Evolutionary conservation across 768 basidiomycete species (phyloP), one percentile per base, ranked within the genome.

Genomic region (Mycena galericulata): DNA sequence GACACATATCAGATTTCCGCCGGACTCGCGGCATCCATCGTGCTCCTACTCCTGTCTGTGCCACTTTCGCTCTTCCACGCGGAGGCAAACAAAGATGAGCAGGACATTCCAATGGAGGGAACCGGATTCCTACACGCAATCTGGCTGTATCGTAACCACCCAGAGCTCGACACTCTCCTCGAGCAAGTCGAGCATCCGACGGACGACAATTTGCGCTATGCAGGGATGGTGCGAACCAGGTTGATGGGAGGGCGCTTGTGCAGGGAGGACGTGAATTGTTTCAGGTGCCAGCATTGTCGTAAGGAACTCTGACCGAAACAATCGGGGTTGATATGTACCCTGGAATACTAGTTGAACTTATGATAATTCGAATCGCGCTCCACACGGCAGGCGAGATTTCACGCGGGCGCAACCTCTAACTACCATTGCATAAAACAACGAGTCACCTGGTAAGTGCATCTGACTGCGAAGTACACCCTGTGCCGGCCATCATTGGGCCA

Each of bases 101-200:
- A 30, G n/a, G 32, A 57, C 30, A 9, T 43, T 15, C 27, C 58
- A 1, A 14, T 59, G 9, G 14, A 27, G 15, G 58, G 54, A 3
- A 54, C 51, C 7, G 55, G 38, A 32, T 18, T 57, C 8, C 32
- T 54, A 4, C 51, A 54, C 40, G 56, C 56, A 5, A 45, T 57
- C 12, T 57, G 56, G 56, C 26, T 57, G 40, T 57, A 57, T 45
- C 38, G 56, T 14, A 57, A 57, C 12, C 56, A 57, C 18, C 56
- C 56, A 17, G 56, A 57, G 41, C 41, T 57, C 40, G 56, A 57
- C 20, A 22, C 26, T 12, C 56, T 30, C 8, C 27, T 57, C 18
- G 26, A 57, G 26, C 55, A 57, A 20, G 55, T 57, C 2, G 55
- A 57, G 10, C 51, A 38, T 49, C 47, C 47, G 5, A 49, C 30